Evolutionary conservation across 139 green algal species (phyloP), one percentile per base, ranked within the genome.

Genomic region (Chlorella ohadii): DNA sequence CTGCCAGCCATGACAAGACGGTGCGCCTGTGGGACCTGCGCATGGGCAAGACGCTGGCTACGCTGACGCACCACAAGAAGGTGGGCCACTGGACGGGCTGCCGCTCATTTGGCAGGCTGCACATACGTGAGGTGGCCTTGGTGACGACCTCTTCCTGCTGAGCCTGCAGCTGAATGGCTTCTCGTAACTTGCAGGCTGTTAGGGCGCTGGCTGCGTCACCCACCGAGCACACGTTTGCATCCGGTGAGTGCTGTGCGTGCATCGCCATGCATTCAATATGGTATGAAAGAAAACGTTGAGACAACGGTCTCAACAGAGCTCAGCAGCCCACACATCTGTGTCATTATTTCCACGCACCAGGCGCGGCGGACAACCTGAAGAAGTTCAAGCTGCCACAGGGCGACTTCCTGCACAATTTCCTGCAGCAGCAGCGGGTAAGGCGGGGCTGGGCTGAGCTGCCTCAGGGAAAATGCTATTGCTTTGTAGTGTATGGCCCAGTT

Each of bases 41-140:
- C 56, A 86, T 68, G 77, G 93, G 92, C 65, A 96, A 96, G 88
- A 94, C 92, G 11, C 92, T 94, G 79, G 86, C 89, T 44, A 99
- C 95, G 7, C 94, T 99, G 36, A 99, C 97, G 11, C 96, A 98
- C 90, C 97, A 99, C 92, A 99, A 99, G 91, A 99, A 99, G 92
- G 89, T 72, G 38, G 0, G 76, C 38, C 25, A 66, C 27, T 34
- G 63, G 59, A 13, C 13, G 59, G 59, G 59, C 59, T 66, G 59
- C 59, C 7, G 59, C 31, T 12, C 6, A 66, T n/a, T n/a, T n/a
- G n/a, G n/a, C n/a, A n/a, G n/a, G n/a, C n/a, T n/a, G n/a, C n/a
- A n/a, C n/a, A n/a, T n/a, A n/a, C n/a, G n/a, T n/a, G n/a, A n/a
- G n/a, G n/a, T n/a, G n/a, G n/a, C n/a, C n/a, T n/a, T n/a, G n/a